Conservation (phyloP, 306 rosid species). For the Ochetophila trinervis region DNA sequence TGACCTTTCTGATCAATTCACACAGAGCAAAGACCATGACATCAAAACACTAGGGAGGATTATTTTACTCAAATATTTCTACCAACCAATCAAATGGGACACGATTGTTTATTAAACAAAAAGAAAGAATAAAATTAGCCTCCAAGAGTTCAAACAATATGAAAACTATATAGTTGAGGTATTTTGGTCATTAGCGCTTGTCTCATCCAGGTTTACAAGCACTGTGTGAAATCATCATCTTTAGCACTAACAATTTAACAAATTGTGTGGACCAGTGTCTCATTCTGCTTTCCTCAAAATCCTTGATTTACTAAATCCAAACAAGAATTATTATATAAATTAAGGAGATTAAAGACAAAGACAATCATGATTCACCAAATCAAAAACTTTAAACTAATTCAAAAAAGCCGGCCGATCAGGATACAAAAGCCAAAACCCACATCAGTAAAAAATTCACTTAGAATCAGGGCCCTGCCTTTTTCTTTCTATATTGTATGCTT, state of each 20-base stretch:
- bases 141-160: neutral
- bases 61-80: too few species aligned
- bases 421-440: slow-evolving; percentile 38
- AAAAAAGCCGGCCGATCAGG: slow-evolving; percentile 17
- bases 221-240: too few species aligned
- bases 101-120: neutral
- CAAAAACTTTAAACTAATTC: slow-evolving; percentile 24
- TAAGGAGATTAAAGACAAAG: slow-evolving; percentile 30
- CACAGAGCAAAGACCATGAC: too few species aligned
- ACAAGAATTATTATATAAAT: slow-evolving; percentile 16
- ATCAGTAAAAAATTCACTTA: slow-evolving; percentile 32
- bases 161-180: slow-evolving; percentile 3
- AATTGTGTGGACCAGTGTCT: neutral
- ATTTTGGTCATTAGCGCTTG: slow-evolving; percentile 9
- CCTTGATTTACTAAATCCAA: slow-evolving; percentile 27
- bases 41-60: too few species aligned
- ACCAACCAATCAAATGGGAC: too few species aligned
- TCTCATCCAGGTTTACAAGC: slow-evolving; percentile 8
- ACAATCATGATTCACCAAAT: slow-evolving; percentile 35
- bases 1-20: too few species aligned
- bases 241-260: slow-evolving; percentile 4
- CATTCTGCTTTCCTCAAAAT: neutral
- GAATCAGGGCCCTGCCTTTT: slow-evolving; percentile 25
- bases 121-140: neutral
- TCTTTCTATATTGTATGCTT: slow-evolving; percentile 23